Conservation (phyloP, 208 protist genomes). For the Novymonas esmeraldas region DNA sequence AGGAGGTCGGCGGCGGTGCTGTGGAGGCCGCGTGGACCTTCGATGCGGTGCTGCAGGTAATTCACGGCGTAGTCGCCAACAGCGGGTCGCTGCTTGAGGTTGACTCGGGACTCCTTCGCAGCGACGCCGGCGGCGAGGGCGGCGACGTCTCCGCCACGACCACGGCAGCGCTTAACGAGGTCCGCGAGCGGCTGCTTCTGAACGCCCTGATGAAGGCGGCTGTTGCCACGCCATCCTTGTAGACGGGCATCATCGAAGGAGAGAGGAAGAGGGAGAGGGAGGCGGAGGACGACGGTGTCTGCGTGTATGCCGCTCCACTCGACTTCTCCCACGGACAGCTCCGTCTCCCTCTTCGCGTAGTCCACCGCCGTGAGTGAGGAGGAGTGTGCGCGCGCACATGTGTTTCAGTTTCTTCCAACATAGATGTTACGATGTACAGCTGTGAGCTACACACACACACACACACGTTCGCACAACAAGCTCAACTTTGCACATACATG, state of each 20-base stretch:
- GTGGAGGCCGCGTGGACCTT: constrained; percentile 2
- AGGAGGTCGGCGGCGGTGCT: not conserved
- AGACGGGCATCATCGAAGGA: not conserved
- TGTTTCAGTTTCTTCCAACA: not conserved
- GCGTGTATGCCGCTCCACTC: no score
- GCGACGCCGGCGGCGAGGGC: constrained; percentile 14
- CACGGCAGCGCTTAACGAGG: constrained; percentile 11
- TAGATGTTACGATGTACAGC: no score
- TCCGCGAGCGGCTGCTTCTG: constrained; percentile 51
- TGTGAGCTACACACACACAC: no score
- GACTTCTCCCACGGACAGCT: no score
- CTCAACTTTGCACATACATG: not conserved
- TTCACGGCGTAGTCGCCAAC: constrained; percentile 29
- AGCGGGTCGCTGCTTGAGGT: constrained; percentile 54
- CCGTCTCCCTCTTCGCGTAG: no score
- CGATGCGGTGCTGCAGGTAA: constrained; percentile 31
- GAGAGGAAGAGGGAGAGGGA: not conserved
- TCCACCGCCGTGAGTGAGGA: not conserved
- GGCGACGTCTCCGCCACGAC: constrained; percentile 10
- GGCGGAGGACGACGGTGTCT: not conserved
- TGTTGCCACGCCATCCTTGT: not conserved
- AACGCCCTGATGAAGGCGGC: constrained; percentile 43
- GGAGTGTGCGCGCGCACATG: not conserved
- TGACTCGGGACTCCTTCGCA: constrained; percentile 23
- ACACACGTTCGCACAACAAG: no score